Conservation (phyloP, 768 basidiomycete genomes). For the Artomyces pyxidatus region DNA sequence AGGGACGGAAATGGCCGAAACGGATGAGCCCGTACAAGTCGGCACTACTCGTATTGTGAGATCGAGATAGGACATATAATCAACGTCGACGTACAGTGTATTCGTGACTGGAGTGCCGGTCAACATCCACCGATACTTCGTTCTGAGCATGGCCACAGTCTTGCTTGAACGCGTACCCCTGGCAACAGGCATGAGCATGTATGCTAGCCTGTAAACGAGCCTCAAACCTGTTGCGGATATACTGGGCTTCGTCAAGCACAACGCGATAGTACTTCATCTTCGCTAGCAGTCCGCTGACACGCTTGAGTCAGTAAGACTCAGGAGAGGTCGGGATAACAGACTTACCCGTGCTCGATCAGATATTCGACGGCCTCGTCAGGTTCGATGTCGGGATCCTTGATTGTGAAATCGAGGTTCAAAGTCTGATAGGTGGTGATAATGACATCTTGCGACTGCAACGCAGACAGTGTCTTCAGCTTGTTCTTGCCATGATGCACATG, state of each 20-base stretch:
- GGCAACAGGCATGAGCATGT: neutral
- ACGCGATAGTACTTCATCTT: constrained; percentile 59
- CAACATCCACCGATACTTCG: constrained; percentile 70
- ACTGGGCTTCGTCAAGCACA: constrained; percentile 75
- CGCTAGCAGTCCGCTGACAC: constrained; percentile 45
- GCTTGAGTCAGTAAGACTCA: neutral
- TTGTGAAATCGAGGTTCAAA: constrained; percentile 47
- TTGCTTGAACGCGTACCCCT: constrained; percentile 52
- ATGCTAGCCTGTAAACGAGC: neutral
- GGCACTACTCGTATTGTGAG: constrained; percentile 32
- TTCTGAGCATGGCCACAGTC: constrained; percentile 49
- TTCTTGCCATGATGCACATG: constrained; percentile 68
- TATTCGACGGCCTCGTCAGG: constrained; percentile 40
- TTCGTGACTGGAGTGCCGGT: constrained; percentile 75
- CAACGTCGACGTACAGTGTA: constrained; percentile 38
- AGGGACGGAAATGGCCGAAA: constrained; percentile 61
- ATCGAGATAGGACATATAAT: neutral
- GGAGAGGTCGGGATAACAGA: neutral
- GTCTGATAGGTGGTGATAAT: constrained; percentile 77
- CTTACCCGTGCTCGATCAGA: constrained; percentile 42
- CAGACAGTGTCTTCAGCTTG: constrained; percentile 47
- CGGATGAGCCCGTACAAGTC: constrained; percentile 67
- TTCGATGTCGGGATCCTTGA: constrained; percentile 39
- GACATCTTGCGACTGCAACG: constrained; percentile 48
- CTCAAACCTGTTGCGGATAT: constrained; percentile 56